phyloP scores from a whole-genome alignment of 1,284 basidiomycete species.

The Caloboletus firmus region DNA sequence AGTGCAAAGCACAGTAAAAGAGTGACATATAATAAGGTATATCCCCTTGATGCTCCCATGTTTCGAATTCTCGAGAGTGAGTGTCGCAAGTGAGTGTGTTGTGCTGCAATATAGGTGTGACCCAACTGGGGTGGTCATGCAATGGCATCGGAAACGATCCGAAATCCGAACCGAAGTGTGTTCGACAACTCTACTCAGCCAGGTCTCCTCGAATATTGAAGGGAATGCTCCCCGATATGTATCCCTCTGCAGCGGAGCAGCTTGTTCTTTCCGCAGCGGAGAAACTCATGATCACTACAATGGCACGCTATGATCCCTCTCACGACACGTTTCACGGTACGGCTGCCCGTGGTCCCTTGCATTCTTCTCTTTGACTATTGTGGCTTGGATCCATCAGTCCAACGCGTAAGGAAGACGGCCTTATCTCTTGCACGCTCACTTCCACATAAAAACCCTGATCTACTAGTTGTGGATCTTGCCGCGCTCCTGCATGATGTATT shows the following conservation, averaged over 20 bases:
- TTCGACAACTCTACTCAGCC: too few species aligned
- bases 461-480: conserved; percentile 77
- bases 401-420: conserved; percentile 79
- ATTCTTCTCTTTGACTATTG: conserved; percentile 3
- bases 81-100: conserved; percentile 1
- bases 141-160: conserved; percentile 24
- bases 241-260: conserved; percentile 40
- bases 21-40: conserved; percentile 36
- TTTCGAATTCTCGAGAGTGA: conserved; percentile 11
- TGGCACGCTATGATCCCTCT: conserved; percentile 85
- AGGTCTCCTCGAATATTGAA: neutral
- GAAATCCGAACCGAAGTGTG: conserved; percentile 22
- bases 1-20: conserved; percentile 40
- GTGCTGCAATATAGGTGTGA: neutral
- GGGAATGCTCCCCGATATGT: conserved; percentile 4
- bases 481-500: conserved; percentile 88
- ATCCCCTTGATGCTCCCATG: conserved; percentile 21
- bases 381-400: conserved; percentile 49
- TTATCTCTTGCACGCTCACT: conserved; percentile 61
- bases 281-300: conserved; percentile 69
- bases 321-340: conserved; percentile 88
- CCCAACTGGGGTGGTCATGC: neutral
- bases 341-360: conserved; percentile 17
- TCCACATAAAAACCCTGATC: conserved; percentile 50
- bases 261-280: conserved; percentile 61